Evolutionary conservation across 2,329 filamentous ascomycete species (phyloP), one percentile per base, ranked within the genome.

Genomic region (Simplicillium aogashimaense): DNA sequence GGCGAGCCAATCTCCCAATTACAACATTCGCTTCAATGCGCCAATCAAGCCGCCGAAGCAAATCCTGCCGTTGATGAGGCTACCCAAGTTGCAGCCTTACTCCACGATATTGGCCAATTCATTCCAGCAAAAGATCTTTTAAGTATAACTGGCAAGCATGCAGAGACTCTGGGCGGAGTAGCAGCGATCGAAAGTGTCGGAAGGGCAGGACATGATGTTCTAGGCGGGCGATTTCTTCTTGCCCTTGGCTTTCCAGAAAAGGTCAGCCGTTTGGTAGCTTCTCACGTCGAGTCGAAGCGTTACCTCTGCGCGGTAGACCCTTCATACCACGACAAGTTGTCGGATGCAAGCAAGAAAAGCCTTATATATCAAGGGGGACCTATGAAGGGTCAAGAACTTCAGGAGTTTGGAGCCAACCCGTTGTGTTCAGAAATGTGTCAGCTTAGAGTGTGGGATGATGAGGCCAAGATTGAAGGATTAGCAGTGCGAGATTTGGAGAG

Each of bases 1-100:
- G 45, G 47, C n/a, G 47, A 49, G 29, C 35, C 34, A 35, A 49
- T 49, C n/a, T 47, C 47, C 2, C 47, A 49, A n/a, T 40, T 49
- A 1, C 43, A 49, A 29, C 47, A 49, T 33, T 45, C 45, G 13
- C 43, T 49, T 0, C 47, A 49, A 32, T 42, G 41, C 17, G 47
- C 45, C 7, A 38, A 38, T 7, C 45, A 37, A 31, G 47, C 47
- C 25, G 43, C 47, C 18, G 17, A 40, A 2, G 38, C 41, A 4
- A 28, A 29, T 9, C 45, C 47, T 11, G 33, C 45, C 9, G 47
- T 47, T n/a, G 47, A 49, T 35, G 45, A 49, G 31, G 38, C 37
- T 8, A 49, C 47, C 3, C 47, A 46, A n/a, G 39, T 49, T 29
- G 47, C 47, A n/a, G 47, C 47, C 3, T 43, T 49, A 4, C 43